A percentile compares a stretch with the other conserved stretches of the same genome.
phyloP scores from a whole-genome alignment of 2,329 filamentous ascomycete genomes.

The Fusarium paranaense region DNA sequence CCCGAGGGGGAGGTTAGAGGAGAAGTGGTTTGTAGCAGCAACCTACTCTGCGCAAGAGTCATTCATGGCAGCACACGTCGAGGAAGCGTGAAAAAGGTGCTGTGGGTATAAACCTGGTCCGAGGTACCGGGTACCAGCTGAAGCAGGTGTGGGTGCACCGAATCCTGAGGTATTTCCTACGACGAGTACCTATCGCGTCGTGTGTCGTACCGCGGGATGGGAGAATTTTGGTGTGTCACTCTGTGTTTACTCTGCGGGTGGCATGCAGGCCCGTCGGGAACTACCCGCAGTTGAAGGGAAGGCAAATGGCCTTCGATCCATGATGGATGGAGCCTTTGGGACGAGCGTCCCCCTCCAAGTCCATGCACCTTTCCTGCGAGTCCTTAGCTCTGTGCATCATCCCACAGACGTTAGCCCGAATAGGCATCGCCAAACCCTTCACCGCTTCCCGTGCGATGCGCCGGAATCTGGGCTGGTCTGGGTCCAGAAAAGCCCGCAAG shows the following conservation, averaged over 20 bases:
- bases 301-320: not conserved
- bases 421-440: slow-evolving; percentile 43
- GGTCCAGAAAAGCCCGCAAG: slow-evolving; percentile 40
- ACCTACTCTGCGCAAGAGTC: not conserved
- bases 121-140: slow-evolving; percentile 14
- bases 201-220: not conserved
- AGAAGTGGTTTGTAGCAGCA: not conserved
- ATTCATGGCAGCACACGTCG: not conserved
- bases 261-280: slow-evolving; percentile 17
- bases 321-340: not conserved
- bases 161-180: slow-evolving; percentile 30
- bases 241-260: slow-evolving; percentile 4
- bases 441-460: slow-evolving; percentile 40
- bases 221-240: slow-evolving; percentile 1
- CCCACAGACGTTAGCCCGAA: slow-evolving; percentile 38
- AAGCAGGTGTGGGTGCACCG: not conserved
- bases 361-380: slow-evolving; percentile 31
- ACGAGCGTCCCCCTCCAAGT: slow-evolving; percentile 16
- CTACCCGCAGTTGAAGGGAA: slow-evolving; percentile 19
- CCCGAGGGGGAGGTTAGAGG: slow-evolving; percentile 15
- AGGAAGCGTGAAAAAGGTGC: not conserved
- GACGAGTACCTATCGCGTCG: not conserved
- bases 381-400: slow-evolving; percentile 43
- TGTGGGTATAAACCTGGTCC: not conserved
- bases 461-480: slow-evolving; percentile 14